Base-by-base conservation (phyloP, 225 moss, liverwort and hornwort genomes). In the Physcomitrium patens region DNA sequence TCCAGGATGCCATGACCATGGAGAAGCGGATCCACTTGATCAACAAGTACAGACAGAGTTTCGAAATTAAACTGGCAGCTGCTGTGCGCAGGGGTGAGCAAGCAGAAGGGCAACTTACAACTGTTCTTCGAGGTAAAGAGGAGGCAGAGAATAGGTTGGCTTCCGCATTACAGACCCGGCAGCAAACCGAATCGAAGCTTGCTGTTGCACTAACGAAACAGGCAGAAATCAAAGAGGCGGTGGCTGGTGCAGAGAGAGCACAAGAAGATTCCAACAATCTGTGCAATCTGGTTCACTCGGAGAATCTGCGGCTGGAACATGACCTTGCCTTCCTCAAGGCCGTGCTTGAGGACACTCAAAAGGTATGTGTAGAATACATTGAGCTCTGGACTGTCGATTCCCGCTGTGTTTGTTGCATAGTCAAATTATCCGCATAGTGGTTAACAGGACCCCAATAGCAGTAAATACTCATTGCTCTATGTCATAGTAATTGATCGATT, bases 331-430 rank as follows among this genome's bases (percentile, higher is more conserved):
- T 89, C 17, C 77, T 90, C 50, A 95, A 79, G 65, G 82, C 93
- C 12, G 83, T 88, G 71, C 80, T 93, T 71, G 92, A 91, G 60
- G 93, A 95, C 62, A 86, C 88, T 14, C 88, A 95, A 28, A 90
- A 89, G 93, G 95, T 95, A 67, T 5, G 67, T 18, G 31, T 37
- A 37, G 31, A 37, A 24, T 24, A 12, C 14, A 0, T 47, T 55
- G 28, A 53, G 12, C 18, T 20, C 28, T 10, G 10, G 24, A 20
- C 11, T 65, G 48, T 50, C 13, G 26, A n/a, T 22, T 17, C 54
- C 12, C 17, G 10, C 13, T 10, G 10, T 37, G 31, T 37, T 37
- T 37, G 31, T 37, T 37, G 5, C 31, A 37, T 37, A 37, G 31
- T 7, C 31, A 37, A 37, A 37, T 37, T 37, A 37, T 37, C 31